Conservation (phyloP, 1,284 basidiomycete genomes). For the Salmacisia buchloeana region DNA sequence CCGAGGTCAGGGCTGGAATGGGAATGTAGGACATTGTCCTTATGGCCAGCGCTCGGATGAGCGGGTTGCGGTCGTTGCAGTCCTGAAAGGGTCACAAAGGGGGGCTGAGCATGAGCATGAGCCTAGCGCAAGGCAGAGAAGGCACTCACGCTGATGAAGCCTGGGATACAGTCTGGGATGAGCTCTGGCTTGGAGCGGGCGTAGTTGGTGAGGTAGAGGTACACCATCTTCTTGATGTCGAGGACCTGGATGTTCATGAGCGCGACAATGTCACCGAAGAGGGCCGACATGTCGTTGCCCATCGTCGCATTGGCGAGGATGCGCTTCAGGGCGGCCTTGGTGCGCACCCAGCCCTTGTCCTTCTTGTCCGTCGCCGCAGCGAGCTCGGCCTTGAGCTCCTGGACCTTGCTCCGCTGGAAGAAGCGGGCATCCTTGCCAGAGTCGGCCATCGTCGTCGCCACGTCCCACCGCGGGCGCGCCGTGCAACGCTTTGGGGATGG, state of each 20-base stretch:
- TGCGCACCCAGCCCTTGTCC: constrained; percentile 46
- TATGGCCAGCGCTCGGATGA: constrained; percentile 84
- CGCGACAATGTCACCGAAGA: constrained; percentile 77
- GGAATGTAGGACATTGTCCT: constrained; percentile 90
- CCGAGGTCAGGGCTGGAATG: constrained; percentile 59
- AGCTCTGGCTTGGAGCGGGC: constrained; percentile 80
- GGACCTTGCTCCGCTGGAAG: constrained; percentile 47
- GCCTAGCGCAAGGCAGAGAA: background rate
- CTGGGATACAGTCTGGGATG: constrained; percentile 78
- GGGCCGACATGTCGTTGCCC: constrained; percentile 72
- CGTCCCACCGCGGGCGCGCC: too few relatives aligned
- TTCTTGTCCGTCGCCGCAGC: constrained; percentile 39
- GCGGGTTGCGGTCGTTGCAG: constrained; percentile 82
- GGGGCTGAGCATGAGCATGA: background rate
- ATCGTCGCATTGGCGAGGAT: constrained; percentile 51
- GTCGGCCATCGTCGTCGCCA: constrained; percentile 29
- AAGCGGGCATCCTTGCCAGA: constrained; percentile 46
- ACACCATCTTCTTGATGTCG: constrained; percentile 91
- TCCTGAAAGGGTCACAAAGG: constrained; percentile 53
- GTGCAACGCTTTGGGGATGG: too few relatives aligned
- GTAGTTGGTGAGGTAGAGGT: constrained; percentile 76
- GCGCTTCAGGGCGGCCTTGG: constrained; percentile 46
- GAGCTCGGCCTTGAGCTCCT: constrained; percentile 47
- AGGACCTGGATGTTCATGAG: constrained; percentile 80
- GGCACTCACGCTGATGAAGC: constrained; percentile 59